Percentiles rank a stretch among this genome's conserved stretches.
Conservation (phyloP, 2,329 filamentous ascomycete species). For the Talaromyces atroroseus region DNA sequence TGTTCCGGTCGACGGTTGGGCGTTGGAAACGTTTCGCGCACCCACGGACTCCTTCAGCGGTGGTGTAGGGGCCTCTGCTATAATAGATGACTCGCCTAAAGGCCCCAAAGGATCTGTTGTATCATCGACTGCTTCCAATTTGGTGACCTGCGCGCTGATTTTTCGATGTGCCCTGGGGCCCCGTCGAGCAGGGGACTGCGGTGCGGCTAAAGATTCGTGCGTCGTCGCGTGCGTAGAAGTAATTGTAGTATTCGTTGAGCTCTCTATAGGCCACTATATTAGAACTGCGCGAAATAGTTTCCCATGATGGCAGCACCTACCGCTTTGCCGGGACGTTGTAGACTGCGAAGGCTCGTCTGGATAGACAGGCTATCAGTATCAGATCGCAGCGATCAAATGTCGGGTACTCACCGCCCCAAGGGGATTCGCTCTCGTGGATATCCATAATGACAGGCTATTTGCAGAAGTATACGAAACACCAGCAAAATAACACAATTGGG, state of each 20-base stretch:
- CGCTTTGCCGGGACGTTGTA: conserved; percentile 24
- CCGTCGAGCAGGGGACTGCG: conserved; percentile 45
- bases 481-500: neutral
- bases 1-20: conserved; percentile 45
- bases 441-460: conserved; percentile 26
- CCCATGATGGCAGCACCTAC: conserved; percentile 20
- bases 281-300: neutral
- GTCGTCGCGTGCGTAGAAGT: conserved; percentile 28
- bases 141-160: conserved; percentile 56
- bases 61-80: conserved; percentile 53
- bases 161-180: conserved; percentile 51
- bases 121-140: conserved; percentile 58
- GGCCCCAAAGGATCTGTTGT: conserved; percentile 59
- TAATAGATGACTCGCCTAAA: conserved; percentile 44
- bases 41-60: conserved; percentile 54
- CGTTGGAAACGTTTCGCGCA: conserved; percentile 31
- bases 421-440: conserved; percentile 42
- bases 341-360: conserved; percentile 45
- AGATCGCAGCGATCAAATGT: neutral
- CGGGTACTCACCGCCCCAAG: conserved; percentile 43
- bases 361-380: conserved; percentile 8
- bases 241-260: conserved; percentile 17
- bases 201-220: conserved; percentile 36
- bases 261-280: conserved; percentile 16
- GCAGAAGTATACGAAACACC: neutral